Base-by-base conservation (phyloP, 1,284 basidiomycete species). In the Malassezia globosa region DNA sequence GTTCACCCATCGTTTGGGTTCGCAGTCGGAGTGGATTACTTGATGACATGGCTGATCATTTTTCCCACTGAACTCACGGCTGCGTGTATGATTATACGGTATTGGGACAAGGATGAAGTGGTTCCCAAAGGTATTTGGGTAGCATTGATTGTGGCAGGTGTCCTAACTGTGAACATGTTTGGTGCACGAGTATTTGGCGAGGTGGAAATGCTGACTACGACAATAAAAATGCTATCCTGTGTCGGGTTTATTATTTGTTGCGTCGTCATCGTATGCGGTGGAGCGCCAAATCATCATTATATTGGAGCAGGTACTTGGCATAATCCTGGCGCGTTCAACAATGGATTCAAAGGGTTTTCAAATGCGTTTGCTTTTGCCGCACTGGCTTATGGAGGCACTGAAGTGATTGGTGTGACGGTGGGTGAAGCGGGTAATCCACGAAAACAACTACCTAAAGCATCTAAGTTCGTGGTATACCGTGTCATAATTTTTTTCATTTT, bases 341-440 rank as follows among this genome's bases (percentile, higher is more conserved):
- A 48, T 24, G 34, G 35, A 7, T 48, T 53, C 22, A 47, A 46
- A 29, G 73, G 69, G 11, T 73, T 72, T 55, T 69, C 63, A 46
- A 51, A 46, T 4, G 61, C 72, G 2, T 62, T 72, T 26, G 66
- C 73, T 22, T 64, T 74, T 38, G 85, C 85, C 7, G 84, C 84
- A 1, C 89, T 89, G 76, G 83, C 82, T 10, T 88, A 82, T 75
- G 84, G 42, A 80, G 81, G 37, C 41, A 87, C 85, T 7, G 87
- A 90, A 72, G 83, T 89, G 55, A 83, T 89, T 35, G 86, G 85
- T 29, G 81, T 88, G 72, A 77, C 86, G 47, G 85, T 85, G 29
- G 74, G 81, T 27, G 85, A 87, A 61, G 69, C 73, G 25, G 63
- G 64, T 47, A 72, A 75, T 64, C 75, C 75, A 2, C 65, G 73